Conservation (phyloP, 441 rosid species). For the Syzygium malaccense region DNA sequence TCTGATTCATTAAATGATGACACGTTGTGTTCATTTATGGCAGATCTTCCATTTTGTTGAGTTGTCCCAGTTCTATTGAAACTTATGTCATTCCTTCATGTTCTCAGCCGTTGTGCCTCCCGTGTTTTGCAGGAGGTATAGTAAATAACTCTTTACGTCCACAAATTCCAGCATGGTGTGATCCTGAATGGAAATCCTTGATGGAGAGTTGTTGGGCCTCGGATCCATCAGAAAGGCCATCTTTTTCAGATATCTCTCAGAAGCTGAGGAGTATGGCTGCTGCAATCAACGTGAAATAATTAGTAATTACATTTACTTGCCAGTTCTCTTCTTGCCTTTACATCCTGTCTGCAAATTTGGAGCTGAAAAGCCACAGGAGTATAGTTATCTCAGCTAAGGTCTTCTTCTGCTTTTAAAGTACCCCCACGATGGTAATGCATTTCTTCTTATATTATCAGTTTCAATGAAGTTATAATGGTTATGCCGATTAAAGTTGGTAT, state of each 20-base stretch:
- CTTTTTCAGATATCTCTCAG: conserved; percentile 60
- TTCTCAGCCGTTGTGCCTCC: neutral
- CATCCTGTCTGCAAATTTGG: neutral
- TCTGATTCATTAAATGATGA: neutral
- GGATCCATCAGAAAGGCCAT: conserved; percentile 54
- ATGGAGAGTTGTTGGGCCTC: conserved; percentile 93
- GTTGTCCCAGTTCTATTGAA: neutral
- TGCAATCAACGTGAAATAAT: conserved; percentile 75
- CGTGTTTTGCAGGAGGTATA: conserved; percentile 68
- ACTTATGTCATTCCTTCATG: neutral
- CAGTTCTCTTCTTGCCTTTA: neutral
- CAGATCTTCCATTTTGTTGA: neutral
- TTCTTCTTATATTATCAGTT: neutral
- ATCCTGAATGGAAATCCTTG: conserved; percentile 94
- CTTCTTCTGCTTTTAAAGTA: neutral
- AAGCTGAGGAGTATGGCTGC: conserved; percentile 93
- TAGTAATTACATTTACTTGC: neutral
- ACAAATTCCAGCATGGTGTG: conserved; percentile 93
- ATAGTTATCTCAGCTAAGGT: neutral
- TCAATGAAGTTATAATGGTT: neutral
- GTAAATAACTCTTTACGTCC: conserved; percentile 94
- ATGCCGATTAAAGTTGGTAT: neutral
- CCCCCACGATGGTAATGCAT: neutral
- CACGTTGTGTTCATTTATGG: neutral
- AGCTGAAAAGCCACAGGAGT: neutral